phyloP scores from a whole-genome alignment of 441 rosid species.

The Brassica balearica region DNA sequence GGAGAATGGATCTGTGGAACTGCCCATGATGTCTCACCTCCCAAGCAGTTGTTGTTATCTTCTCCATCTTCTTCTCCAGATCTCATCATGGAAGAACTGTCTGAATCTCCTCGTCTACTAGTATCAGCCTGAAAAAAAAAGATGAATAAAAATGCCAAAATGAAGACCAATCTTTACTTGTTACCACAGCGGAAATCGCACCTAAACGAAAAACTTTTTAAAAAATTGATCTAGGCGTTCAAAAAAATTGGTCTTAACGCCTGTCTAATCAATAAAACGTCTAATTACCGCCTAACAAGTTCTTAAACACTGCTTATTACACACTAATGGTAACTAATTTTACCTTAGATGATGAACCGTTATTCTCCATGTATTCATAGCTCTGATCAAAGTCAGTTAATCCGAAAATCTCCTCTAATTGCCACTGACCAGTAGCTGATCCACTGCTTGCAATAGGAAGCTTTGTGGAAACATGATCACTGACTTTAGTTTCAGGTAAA shows the following conservation, averaged over 20 bases:
- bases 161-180: neutral
- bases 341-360: slow-evolving; percentile 87
- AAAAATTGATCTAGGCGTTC: too few species aligned
- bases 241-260: too few species aligned
- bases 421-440: slow-evolving; percentile 72
- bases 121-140: slow-evolving; percentile 63
- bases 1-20: slow-evolving; percentile 89
- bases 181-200: neutral
- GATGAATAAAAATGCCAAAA: neutral
- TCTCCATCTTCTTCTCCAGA: slow-evolving; percentile 67
- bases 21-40: slow-evolving; percentile 69
- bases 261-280: too few species aligned
- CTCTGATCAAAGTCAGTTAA: slow-evolving; percentile 64
- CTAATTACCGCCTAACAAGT: too few species aligned
- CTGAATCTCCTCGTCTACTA: slow-evolving; percentile 73
- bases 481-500: slow-evolving; percentile 45
- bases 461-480: slow-evolving; percentile 43
- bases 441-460: slow-evolving; percentile 63
- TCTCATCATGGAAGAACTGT: slow-evolving; percentile 67
- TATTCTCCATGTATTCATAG: slow-evolving; percentile 62
- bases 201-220: too few species aligned
- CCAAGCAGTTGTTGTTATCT: slow-evolving; percentile 52
- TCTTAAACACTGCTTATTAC: neutral
- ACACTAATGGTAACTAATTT: neutral
- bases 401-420: slow-evolving; percentile 77